Conservation (phyloP, 257 asterid genomes). For the Scutellaria galericulata region DNA sequence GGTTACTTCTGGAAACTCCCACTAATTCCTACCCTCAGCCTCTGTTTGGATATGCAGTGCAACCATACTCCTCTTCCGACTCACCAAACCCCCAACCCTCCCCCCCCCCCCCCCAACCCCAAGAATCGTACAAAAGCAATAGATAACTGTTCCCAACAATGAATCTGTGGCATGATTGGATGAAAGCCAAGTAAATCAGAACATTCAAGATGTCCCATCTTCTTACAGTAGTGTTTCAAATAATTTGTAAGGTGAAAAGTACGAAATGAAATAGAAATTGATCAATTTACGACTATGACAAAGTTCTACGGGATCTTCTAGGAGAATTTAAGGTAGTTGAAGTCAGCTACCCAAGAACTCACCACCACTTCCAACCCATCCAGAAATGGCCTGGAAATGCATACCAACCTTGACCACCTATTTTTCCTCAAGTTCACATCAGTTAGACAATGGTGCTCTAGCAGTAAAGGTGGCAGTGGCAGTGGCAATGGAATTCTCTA, state of each 20-base stretch:
- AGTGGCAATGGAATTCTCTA: background rate
- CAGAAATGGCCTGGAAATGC: background rate
- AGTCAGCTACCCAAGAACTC: constrained; percentile 19
- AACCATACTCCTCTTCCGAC: background rate
- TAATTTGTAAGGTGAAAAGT: constrained; percentile 9
- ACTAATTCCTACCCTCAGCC: constrained; percentile 5
- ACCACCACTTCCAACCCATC: constrained; percentile 14
- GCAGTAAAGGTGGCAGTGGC: background rate
- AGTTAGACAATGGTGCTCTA: constrained; percentile 4
- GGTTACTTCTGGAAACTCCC: constrained; percentile 12
- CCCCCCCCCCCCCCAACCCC: constrained; percentile 5
- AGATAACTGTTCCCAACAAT: background rate
- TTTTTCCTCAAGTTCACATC: constrained; percentile 9
- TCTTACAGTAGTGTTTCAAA: constrained; percentile 3
- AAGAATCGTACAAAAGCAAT: constrained; percentile 7
- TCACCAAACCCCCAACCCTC: background rate
- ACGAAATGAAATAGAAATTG: background rate
- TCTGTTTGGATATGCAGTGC: constrained; percentile 6
- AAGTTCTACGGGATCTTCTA: background rate
- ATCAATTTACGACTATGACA: constrained; percentile 8
- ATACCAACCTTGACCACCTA: constrained; percentile 11
- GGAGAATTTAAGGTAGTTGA: background rate
- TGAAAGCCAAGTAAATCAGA: constrained; percentile 23
- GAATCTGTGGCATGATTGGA: constrained; percentile 18
- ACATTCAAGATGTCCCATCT: constrained; percentile 20